Percentiles rank a stretch among this genome's conserved stretches.
Evolutionary conservation across 78 protist genomes (phyloP).

Genomic region (Guillardia theta): DNA sequence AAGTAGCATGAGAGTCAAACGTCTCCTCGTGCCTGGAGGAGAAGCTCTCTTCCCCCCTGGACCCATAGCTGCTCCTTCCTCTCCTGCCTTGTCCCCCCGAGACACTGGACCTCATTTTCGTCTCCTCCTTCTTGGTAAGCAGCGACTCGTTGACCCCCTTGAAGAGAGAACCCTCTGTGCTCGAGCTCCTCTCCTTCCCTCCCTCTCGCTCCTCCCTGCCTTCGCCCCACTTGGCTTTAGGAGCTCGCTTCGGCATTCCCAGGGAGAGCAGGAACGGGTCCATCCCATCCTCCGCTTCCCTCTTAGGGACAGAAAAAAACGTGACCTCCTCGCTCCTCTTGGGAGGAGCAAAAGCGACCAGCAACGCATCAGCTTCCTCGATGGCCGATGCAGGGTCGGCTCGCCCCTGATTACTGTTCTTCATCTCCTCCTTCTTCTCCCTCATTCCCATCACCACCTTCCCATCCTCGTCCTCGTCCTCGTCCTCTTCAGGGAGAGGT

Average conservation of each 20-base stretch:
- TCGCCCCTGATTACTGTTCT: too few relatives aligned
- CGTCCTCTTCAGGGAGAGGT: too few relatives aligned
- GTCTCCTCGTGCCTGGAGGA: background rate
- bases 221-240: background rate
- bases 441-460: too few relatives aligned
- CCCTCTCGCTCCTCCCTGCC: background rate
- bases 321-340: too few relatives aligned
- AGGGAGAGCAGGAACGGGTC: background rate
- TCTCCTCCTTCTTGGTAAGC: background rate
- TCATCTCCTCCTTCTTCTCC: too few relatives aligned
- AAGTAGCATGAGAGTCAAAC: background rate
- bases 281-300: background rate
- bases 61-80: background rate
- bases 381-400: too few relatives aligned
- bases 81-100: background rate
- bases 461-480: too few relatives aligned
- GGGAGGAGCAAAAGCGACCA: too few relatives aligned
- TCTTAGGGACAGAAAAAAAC: too few relatives aligned
- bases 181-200: background rate
- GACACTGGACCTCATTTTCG: background rate
- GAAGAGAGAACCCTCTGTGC: background rate
- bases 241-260: background rate
- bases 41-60: background rate
- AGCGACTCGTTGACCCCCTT: background rate
- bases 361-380: too few relatives aligned